phyloP scores from a whole-genome alignment of 1,284 basidiomycete genomes.

The Rhodotorula sp. region DNA sequence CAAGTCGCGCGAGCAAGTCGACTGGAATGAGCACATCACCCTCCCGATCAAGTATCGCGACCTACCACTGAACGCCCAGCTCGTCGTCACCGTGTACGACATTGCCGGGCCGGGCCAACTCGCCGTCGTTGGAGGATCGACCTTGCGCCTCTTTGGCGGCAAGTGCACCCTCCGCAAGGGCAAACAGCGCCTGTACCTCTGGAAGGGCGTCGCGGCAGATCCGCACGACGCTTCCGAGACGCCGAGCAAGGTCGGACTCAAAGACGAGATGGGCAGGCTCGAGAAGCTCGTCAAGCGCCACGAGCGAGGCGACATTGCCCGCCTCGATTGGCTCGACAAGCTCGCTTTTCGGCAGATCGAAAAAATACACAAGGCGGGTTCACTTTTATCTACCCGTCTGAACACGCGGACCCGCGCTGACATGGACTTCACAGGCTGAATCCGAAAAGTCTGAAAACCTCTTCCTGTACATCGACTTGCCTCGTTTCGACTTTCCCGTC shows the following conservation, averaged over 20 bases:
- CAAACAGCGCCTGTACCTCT: conserved; percentile 82
- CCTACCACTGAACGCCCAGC: conserved; percentile 78
- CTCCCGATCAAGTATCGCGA: conserved; percentile 89
- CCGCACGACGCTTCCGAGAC: conserved; percentile 76
- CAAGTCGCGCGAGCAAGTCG: conserved; percentile 66
- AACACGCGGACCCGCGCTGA: too few species aligned
- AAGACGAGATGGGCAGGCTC: conserved; percentile 89
- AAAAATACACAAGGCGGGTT: conserved; percentile 62
- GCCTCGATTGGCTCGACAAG: conserved; percentile 93
- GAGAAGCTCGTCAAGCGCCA: conserved; percentile 98
- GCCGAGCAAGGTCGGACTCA: conserved; percentile 72
- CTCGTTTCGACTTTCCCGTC: conserved; percentile 97
- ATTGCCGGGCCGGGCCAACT: conserved; percentile 67
- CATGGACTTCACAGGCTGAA: conserved; percentile 61
- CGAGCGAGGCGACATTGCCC: conserved; percentile 87
- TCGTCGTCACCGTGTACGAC: conserved; percentile 94
- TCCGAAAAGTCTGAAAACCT: conserved; percentile 82
- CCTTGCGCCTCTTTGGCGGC: conserved; percentile 83
- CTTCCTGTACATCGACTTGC: conserved; percentile 91
- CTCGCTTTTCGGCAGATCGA: conserved; percentile 91
- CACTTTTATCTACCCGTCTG: background rate
- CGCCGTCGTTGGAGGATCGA: conserved; percentile 79
- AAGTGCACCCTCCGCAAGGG: conserved; percentile 87
- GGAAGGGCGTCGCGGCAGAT: conserved; percentile 80
- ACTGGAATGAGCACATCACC: conserved; percentile 92